A percentile compares a stretch with the other conserved stretches of the same genome.
Evolutionary conservation across 495 filamentous ascomycete species (phyloP).

Genomic region (Talaromyces ruber): DNA sequence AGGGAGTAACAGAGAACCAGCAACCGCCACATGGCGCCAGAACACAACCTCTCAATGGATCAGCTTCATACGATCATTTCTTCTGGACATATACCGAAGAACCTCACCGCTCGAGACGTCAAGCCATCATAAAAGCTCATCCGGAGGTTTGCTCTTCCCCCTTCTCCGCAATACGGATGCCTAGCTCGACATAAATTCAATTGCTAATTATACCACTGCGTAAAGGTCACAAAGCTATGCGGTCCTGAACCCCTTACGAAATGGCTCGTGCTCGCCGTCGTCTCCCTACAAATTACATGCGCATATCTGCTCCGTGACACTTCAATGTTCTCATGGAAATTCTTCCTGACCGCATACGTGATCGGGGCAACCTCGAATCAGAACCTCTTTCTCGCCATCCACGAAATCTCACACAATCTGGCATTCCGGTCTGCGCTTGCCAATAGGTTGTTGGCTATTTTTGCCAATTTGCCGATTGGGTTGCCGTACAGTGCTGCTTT

Average conservation of each 20-base stretch:
- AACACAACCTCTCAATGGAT: neutral
- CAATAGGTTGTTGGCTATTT: conserved; percentile 80
- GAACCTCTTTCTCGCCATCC: conserved; percentile 97
- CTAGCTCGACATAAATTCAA: neutral
- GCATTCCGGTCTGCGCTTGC: conserved; percentile 79
- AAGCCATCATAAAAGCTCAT: conserved; percentile 97
- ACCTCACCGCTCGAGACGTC: conserved; percentile 81
- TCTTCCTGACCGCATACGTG: conserved; percentile 81
- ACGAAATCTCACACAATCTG: conserved; percentile 97
- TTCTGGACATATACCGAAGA: conserved; percentile 99
- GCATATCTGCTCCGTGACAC: conserved; percentile 74
- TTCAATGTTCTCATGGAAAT: conserved; percentile 71
- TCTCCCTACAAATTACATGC: conserved; percentile 69
- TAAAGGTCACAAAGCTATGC: conserved; percentile 91
- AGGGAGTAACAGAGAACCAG: neutral
- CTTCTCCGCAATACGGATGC: neutral
- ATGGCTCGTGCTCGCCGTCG: conserved; percentile 80
- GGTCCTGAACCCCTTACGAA: conserved; percentile 94
- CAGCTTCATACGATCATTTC: conserved; percentile 44
- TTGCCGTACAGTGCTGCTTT: conserved; percentile 96
- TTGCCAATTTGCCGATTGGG: conserved; percentile 94
- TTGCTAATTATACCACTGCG: neutral
- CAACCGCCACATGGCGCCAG: neutral
- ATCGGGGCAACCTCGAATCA: conserved; percentile 96
- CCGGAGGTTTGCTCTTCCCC: conserved; percentile 59